Percentiles rank a stretch among this genome's conserved stretches.
Evolutionary conservation across 2,329 filamentous ascomycete genomes (phyloP).

Genomic region (Neonectria faginata): DNA sequence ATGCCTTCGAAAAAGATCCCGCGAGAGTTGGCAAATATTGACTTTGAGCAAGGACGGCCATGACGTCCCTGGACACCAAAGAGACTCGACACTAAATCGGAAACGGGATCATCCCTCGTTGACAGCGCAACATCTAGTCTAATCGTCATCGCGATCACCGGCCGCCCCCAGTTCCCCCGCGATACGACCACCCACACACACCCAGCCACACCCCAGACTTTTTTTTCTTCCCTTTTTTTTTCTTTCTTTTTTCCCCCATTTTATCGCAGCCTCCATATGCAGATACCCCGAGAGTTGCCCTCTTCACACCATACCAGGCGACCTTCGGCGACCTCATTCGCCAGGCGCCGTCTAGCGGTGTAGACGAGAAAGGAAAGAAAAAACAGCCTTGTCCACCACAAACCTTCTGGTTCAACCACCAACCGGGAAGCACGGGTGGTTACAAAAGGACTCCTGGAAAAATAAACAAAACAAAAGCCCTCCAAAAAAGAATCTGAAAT

Average conservation of each 20-base stretch:
- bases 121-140: conserved; percentile 25
- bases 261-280: conserved; percentile 19
- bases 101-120: conserved; percentile 14
- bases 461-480: not conserved
- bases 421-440: conserved; percentile 1
- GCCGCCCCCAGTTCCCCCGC: conserved; percentile 17
- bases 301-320: conserved; percentile 41
- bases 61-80: not conserved
- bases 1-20: not conserved
- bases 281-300: conserved; percentile 17
- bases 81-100: not conserved
- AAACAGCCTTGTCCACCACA: conserved; percentile 15
- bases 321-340: conserved; percentile 36
- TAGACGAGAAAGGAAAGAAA: conserved; percentile 5
- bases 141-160: conserved; percentile 22
- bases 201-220: conserved; percentile 23
- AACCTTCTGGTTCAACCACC: conserved; percentile 1
- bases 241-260: not conserved
- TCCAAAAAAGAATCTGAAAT: conserved; percentile 7
- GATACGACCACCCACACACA: conserved; percentile 23
- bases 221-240: not conserved
- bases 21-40: not conserved
- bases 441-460: conserved; percentile 1
- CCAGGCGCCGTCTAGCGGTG: conserved; percentile 38
- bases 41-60: not conserved